Evolutionary conservation across 2,329 filamentous ascomycete species (phyloP).

Genomic region (Chalaropsis thielavioides): DNA sequence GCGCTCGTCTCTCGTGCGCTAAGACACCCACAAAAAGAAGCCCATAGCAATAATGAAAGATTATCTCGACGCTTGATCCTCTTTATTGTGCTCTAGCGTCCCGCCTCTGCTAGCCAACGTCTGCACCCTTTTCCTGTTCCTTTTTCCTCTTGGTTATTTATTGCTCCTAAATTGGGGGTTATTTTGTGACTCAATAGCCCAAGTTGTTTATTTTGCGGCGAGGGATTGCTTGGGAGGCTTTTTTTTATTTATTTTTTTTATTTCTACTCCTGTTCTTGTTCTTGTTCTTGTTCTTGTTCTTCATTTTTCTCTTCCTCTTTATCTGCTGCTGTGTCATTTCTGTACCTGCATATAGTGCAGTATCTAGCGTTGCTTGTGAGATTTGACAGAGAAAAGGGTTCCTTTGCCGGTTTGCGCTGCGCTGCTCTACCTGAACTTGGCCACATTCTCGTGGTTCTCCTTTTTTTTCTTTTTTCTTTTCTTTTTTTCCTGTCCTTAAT

Average conservation of each 20-base stretch:
- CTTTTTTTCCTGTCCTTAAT: not conserved
- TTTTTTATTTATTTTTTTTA: not conserved
- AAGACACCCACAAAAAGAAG: not conserved
- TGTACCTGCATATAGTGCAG: constrained; percentile 3
- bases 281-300: not conserved
- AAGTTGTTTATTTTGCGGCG: too few species aligned
- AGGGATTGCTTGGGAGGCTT: too few species aligned
- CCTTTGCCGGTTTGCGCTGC: not conserved
- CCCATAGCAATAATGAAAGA: not conserved
- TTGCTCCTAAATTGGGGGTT: not conserved
- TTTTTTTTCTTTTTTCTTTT: not conserved
- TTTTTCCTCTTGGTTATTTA: not conserved
- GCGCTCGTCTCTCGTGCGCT: not conserved
- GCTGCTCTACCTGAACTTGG: not conserved
- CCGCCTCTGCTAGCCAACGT: not conserved
- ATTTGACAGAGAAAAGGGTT: constrained; percentile 2
- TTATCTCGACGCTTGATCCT: constrained; percentile 2
- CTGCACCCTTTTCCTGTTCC: not conserved
- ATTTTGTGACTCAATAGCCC: not conserved
- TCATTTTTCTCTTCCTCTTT: not conserved
- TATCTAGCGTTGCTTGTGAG: not conserved
- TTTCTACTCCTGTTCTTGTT: too few species aligned
- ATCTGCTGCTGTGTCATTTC: not conserved
- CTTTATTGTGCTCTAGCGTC: constrained; percentile 2
- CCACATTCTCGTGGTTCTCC: not conserved